Evolutionary conservation across 169 alveolate species (phyloP), one percentile per base, ranked within the genome.

Genomic region (Nephromyces sp.): DNA sequence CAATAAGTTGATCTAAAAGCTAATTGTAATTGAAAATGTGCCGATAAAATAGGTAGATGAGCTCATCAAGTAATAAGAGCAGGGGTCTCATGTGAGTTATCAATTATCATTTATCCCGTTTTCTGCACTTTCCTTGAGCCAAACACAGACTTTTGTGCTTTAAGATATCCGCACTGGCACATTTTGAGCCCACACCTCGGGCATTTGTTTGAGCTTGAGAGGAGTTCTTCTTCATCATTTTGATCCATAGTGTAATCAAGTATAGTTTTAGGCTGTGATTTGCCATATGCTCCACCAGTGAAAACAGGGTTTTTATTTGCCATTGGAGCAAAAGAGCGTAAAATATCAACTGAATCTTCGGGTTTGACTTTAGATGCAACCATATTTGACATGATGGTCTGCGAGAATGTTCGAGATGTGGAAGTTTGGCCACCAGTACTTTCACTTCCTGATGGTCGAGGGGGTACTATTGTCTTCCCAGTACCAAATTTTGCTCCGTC

Each of bases 191-290:
- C 77, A 62, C 77, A 70, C 3, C 77, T 2, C 4, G 78, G 5
- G 57, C 77, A 66, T 32, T 43, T 70, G 15, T 70, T 65, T 52
- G 43, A 32, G 51, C 77, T 2, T 2, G 63, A 32, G 8, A 69
- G 6, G 8, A 69, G 22, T 68, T 43, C 4, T 33, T 68, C 78
- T 2, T 74, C 80, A 2, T 73, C 78, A 25, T 66, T 64, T 53
- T 21, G 32, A 53, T 68, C 74, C 3, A 22, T 1, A 15, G 75
- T 27, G 75, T 57, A 68, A 22, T 74, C 52, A 3, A 77, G 67
- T n/a, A 77, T 32, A 6, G 78, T 35, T 6, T 77, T 8, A 30
- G 83, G 83, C 32, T 74, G 79, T 33, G 83, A 70, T 62, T n/a
- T 61, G 8, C 68, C 63, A 24, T 77, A 77, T 22, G 83, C 83